These are phyloP conservation scores for Metschnikowia peoriensis DNA, from an alignment of 805 yeast genomes.

Conservation along the genomic window DNA sequence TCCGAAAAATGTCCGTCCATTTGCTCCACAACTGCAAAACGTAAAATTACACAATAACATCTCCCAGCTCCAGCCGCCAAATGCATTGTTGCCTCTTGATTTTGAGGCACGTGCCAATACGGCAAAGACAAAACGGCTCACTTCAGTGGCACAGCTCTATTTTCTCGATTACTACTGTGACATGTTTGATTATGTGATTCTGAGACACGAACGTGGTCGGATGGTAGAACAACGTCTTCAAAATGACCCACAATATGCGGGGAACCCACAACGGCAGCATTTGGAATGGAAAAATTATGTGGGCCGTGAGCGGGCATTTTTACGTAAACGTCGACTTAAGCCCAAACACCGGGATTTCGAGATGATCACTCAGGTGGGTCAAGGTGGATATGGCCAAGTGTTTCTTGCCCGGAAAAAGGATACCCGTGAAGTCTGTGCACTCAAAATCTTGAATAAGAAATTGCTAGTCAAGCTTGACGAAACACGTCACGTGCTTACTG, in stretches of 20 bases:
- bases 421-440: conserved; percentile 91
- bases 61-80: conserved; percentile 32
- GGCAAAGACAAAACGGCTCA: conserved; percentile 79
- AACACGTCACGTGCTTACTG: conserved; percentile 92
- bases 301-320: conserved; percentile 77
- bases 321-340: conserved; percentile 85
- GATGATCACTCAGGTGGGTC: conserved; percentile 97
- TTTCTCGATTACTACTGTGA: conserved; percentile 96
- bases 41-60: conserved; percentile 28
- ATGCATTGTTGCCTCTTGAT: conserved; percentile 36
- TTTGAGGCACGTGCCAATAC: conserved; percentile 59
- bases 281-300: conserved; percentile 71
- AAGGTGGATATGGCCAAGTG: conserved; percentile 99
- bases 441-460: conserved; percentile 86
- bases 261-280: conserved; percentile 34
- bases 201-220: conserved; percentile 76
- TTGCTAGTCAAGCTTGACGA: conserved; percentile 86
- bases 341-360: conserved; percentile 95
- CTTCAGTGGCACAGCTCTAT: conserved; percentile 89
- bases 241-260: conserved; percentile 44
- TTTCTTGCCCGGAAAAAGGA: conserved; percentile 91
- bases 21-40: conserved; percentile 17
- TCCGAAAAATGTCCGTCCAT: conserved; percentile 5
- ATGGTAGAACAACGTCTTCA: conserved; percentile 63
- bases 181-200: conserved; percentile 86